Evolutionary conservation across 768 basidiomycete species (phyloP), one percentile per base, ranked within the genome.

Genomic region (Suillus americanus): DNA sequence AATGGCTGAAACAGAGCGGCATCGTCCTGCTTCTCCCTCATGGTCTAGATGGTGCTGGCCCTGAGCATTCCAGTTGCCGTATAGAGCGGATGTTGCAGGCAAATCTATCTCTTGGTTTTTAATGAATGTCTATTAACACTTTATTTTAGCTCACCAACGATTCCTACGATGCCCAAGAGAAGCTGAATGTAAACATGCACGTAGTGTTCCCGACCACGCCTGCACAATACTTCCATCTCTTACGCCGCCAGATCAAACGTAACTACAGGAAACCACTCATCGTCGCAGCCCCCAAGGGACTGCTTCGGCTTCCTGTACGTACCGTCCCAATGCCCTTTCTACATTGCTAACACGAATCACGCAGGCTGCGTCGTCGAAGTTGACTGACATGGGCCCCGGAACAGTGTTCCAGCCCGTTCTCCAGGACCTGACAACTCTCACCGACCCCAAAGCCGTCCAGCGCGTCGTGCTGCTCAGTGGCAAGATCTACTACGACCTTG

Each of bases 51-150:
- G 95, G 95, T 35, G 94, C 95, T 18, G 95, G 95, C 2, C 95
- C 95, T 0, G 95, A 97, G 73, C 95, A 97, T 72, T 97, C 94
- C 0, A 94, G 92, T 0, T 90, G 87, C 57, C 86, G 95, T 18
- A 81, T 97, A 48, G 95, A 97, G 72, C 83, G 95, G 43, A 91
- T 94, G 87, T 79, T 97, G n/a, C 95, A 95, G 82, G 92, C 91
- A 62, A 62, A 73, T 56, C 3, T 25, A 33, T 3, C 35, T 14
- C 40, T n/a, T n/a, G 3, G 23, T 18, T 10, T 16, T 12, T 1
- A 4, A 55, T 28, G n/a, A 6, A 10, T 4, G 50, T 18, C 41
- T 67, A 67, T 43, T 4, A 3, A 43, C 20, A 25, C 23, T 12
- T 37, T n/a, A 23, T 33, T 51, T 13, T 59, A 95, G 91, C 82